Evolutionary conservation across 148 eudicot genomes (phyloP), one percentile per base, ranked within the genome.

Genomic region (Rhododendron mucronatum): DNA sequence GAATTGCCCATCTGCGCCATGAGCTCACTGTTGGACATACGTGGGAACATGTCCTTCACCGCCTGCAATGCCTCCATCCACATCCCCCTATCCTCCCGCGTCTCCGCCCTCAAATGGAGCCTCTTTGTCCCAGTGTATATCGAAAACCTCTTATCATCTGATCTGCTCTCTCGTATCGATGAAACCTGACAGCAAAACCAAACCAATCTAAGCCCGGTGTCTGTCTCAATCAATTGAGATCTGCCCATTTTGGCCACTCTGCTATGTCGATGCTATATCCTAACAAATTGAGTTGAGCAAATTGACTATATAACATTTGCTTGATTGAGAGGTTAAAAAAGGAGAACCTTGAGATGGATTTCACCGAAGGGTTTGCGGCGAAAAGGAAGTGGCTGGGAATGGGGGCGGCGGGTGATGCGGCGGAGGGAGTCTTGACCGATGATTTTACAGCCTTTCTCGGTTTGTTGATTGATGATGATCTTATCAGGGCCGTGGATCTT

Each of bases 1-100:
- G 90, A 78, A 89, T 88, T 86, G 39, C 90, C 93, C 37, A 88
- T 71, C 45, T 94, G 93, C 84, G 94, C 91, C 95, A 92, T 91
- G n/a, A 93, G 89, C 84, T 95, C 96, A 77, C 94, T 89, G 87
- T 92, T 95, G 37, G 98, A 93, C 87, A 94, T 90, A 21, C 95
- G 89, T 51, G 98, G 98, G 85, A 95, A 95, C 95, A 95, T 91
- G 81, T 92, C 95, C 88, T 94, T 94, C 65, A 94, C 95, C 41
- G 95, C 95, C 88, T 91, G 92, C 91, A 95, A 89, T 47, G 98
- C 95, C 73, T 95, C 95, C 89, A 95, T 78, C 98, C 98, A 95
- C 44, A 91, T 83, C 28, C 88, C 85, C 73, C 97, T 85, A 87
- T 95, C 98, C 28, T 94, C 97, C 67, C 90, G 85, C 37, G 92